Evolutionary conservation across 129 eudicot species (phyloP), one percentile per base, ranked within the genome.

Genomic region (Scalesia atractyloides): DNA sequence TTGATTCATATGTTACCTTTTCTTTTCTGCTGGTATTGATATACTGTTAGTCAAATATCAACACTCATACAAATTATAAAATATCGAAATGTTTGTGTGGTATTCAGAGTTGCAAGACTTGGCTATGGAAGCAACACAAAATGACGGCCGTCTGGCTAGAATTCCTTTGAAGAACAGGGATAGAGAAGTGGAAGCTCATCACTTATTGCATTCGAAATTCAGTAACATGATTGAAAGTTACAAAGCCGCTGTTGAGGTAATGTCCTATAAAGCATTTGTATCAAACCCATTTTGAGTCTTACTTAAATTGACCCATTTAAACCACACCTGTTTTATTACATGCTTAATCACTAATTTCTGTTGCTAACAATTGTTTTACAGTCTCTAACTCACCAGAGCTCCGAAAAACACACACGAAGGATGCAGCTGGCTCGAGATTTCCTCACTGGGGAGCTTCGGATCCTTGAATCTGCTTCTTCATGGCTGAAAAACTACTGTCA

Each of bases 101-200:
- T 68, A 37, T 79, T 58, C 84, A 90, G 98, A 92, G 75, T 73
- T 89, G 73, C 72, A 44, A 74, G 92, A 83, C 26, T 73, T 92
- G 71, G 95, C 76, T 54, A 64, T 2, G 57, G 89, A 89, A 83
- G 95, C 95, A 63, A 70, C 79, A 44, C 64, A 70, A 69, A 77
- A 69, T 66, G 98, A 92, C 72, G 96, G 95, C 5, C 80, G 98
- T 56, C 75, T 92, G 72, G 98, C 96, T 69, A 80, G 95, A 47
- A 16, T 63, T 59, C 96, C 98, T 61, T 71, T 86, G 58, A 73
- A 81, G 83, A 78, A 85, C 82, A 84, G 16, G 72, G 79, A 36
- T 53, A 75, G 79, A 73, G 97, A 92, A 82, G 49, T 80, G 39
- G 81, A 80, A 81, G 91, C 97, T 56, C 97, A 89, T 78, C 84